A percentile compares a stretch with the other conserved stretches of the same genome.
Evolutionary conservation across 352 stramenopile genomes (phyloP).

Genomic region (Pythium grandisporangium): DNA sequence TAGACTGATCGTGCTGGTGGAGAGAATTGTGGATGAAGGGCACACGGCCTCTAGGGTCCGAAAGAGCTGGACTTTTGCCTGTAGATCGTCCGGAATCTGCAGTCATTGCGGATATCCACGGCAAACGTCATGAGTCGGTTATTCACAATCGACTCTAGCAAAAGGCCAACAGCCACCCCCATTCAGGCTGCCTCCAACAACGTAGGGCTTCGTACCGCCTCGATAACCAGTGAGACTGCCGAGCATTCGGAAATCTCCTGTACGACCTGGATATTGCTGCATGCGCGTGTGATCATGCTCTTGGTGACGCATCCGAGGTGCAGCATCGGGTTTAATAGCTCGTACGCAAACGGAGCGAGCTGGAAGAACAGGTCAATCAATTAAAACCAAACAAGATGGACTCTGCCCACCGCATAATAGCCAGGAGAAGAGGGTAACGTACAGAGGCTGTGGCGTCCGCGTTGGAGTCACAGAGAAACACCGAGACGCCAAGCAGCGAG

Average conservation of each 20-base stretch:
- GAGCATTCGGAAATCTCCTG: slow-evolving; percentile 35
- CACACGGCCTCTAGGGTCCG: slow-evolving; percentile 41
- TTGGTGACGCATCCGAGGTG: slow-evolving; percentile 73
- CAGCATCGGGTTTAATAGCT: slow-evolving; percentile 57
- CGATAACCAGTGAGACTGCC: slow-evolving; percentile 39
- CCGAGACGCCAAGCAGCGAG: slow-evolving; percentile 42
- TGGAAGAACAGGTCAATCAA: slow-evolving; percentile 6
- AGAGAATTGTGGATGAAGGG: slow-evolving; percentile 40
- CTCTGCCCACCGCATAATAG: not conserved
- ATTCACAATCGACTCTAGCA: no score
- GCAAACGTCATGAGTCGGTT: no score
- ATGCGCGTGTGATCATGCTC: slow-evolving; percentile 56
- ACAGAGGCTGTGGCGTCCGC: slow-evolving; percentile 22
- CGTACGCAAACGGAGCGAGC: slow-evolving; percentile 47
- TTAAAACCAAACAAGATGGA: no score
- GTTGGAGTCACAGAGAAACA: slow-evolving; percentile 55
- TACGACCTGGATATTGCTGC: slow-evolving; percentile 35
- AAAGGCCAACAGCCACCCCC: no score
- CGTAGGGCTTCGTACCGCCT: slow-evolving; percentile 52
- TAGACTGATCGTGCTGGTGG: slow-evolving; percentile 55
- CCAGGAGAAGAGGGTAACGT: slow-evolving; percentile 2
- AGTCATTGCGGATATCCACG: no score
- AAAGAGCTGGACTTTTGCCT: slow-evolving; percentile 52
- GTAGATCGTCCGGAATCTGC: slow-evolving; percentile 61
- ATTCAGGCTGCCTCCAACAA: no score